Base-by-base conservation (phyloP, 441 rosid species). In the Isatis lusitanica region DNA sequence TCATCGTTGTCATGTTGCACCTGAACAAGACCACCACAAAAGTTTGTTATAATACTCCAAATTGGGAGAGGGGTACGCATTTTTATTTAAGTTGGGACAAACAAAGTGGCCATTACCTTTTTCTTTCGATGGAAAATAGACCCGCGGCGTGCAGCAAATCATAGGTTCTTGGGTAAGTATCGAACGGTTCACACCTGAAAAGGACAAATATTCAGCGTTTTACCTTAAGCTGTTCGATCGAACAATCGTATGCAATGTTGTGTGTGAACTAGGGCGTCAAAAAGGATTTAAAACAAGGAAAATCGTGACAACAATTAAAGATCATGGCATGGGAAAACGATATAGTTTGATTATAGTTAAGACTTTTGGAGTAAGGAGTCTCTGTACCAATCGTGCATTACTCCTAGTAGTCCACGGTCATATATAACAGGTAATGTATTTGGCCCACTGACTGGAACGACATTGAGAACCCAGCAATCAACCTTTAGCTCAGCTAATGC, bases 121-220 rank as follows among this genome's bases (percentile, higher is more conserved):
- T 74, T 35, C 71, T 48, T 21, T 69, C 81, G 52, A 69, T 67
- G 60, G 62, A 66, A 71, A 77, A 91, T 70, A 95, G 97, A 65
- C 90, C 85, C 18, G 95, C 88, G 0, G 98, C 98, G 61, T 93
- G 98, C 78, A 95, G 42, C 5, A 95, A 73, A 73, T 95, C 94
- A 26, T 93, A 95, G 53, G 98, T 93, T 87, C 99, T 91, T 42
- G 98, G 99, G 66, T 95, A 95, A 1, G 97, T 95, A 80, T 95
- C 98, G 57, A 95, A 91, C 1, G 98, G 84, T 74, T 95, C 99
- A 80, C 99, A 95, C 99, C 99, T 92, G 86, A 71, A 66, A 63
- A 38, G 13, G 10, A 44, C 15, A 68, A 38, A 30, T 21, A 65
- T 50, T 3, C 0, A 31, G 33, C 52, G 39, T 9, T 10, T 35